These are phyloP conservation scores for Aspergillus bombycis DNA, from an alignment of 2,329 filamentous ascomycete genomes.

Conservation along the genomic window DNA sequence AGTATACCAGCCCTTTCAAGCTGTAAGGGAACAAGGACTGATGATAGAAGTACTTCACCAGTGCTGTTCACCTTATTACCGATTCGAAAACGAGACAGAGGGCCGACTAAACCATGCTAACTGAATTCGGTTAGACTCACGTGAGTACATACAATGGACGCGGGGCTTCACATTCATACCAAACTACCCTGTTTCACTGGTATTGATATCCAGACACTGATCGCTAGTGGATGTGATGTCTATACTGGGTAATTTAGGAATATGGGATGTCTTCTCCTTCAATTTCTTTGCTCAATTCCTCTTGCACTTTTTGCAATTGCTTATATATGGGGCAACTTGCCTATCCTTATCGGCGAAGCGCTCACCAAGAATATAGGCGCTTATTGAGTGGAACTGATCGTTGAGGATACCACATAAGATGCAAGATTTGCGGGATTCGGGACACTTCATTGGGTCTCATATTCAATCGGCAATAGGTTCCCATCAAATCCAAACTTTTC, in stretches of 20 bases:
- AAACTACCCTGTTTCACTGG: neutral
- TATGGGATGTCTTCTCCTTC: neutral
- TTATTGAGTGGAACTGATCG: constrained; percentile 35
- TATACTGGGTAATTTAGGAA: neutral
- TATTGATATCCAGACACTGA: neutral
- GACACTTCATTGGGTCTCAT: constrained; percentile 29
- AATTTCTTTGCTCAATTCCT: neutral
- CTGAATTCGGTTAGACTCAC: neutral
- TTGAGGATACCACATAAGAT: constrained; percentile 16
- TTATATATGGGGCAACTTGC: neutral
- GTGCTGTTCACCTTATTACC: neutral
- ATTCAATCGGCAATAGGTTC: constrained; percentile 24
- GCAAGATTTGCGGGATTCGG: constrained; percentile 16
- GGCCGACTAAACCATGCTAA: constrained; percentile 3
- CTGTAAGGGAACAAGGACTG: neutral
- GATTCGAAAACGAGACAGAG: neutral
- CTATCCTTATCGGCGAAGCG: constrained; percentile 31
- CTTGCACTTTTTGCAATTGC: neutral
- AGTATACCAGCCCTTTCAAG: neutral
- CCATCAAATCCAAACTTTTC: constrained; percentile 22
- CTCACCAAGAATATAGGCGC: constrained; percentile 37
- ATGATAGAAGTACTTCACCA: neutral
- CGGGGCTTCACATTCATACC: constrained; percentile 5
- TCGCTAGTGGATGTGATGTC: neutral
- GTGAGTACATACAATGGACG: constrained; percentile 9